A percentile compares a stretch with the other conserved stretches of the same genome.
Evolutionary conservation across 305 asterid genomes (phyloP).

Genomic region (Fraxinus greggii): DNA sequence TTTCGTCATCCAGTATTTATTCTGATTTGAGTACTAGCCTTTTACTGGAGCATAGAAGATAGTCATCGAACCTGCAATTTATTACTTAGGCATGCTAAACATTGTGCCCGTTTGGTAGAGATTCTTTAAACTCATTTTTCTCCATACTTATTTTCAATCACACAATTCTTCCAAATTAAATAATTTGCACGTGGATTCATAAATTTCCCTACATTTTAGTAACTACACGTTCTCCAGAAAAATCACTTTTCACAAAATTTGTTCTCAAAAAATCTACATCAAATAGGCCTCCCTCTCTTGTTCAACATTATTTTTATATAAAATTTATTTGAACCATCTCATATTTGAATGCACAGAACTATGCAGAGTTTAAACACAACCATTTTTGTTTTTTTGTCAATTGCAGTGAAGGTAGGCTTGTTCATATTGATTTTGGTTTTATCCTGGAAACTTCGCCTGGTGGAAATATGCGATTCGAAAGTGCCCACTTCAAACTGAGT

Average conservation of each 20-base stretch:
- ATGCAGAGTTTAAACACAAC: conserved; percentile 17
- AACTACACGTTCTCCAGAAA: background rate
- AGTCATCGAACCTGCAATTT: background rate
- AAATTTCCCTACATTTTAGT: background rate
- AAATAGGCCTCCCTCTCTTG: background rate
- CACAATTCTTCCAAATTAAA: background rate
- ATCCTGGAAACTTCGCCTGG: conserved; percentile 99
- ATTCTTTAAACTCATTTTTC: background rate
- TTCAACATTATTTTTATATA: background rate
- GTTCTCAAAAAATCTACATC: background rate
- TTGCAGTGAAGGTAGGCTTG: conserved; percentile 92
- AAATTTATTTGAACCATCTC: background rate
- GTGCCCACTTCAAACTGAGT: conserved; percentile 96
- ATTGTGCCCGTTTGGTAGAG: background rate
- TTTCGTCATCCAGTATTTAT: background rate
- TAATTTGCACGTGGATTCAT: background rate
- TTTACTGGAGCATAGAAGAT: background rate
- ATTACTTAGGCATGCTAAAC: background rate
- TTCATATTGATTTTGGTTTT: conserved; percentile 97
- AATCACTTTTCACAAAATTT: background rate
- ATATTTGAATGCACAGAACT: background rate
- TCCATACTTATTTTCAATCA: background rate
- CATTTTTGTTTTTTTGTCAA: conserved; percentile 16
- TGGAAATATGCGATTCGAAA: conserved; percentile 91
- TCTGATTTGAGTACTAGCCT: background rate